Percentiles rank a stretch among this genome's conserved stretches.
Evolutionary conservation across 139 green algal genomes (phyloP).

Genomic region (Chlamydomonas sp.): DNA sequence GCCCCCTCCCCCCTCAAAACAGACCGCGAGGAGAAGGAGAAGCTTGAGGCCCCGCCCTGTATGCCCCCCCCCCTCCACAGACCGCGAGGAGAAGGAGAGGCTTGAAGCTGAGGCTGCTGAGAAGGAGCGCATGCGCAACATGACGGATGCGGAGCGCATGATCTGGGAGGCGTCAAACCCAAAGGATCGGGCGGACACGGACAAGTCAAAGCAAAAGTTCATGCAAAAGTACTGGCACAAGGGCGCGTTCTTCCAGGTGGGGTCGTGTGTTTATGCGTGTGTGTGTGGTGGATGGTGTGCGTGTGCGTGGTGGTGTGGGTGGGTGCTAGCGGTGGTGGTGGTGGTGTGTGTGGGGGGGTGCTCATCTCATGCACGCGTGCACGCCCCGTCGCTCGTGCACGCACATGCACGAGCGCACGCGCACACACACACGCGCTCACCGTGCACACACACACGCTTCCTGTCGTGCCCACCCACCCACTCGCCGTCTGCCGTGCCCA

Average conservation of each 20-base stretch:
- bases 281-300: no score
- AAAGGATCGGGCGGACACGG: conserved; percentile 33
- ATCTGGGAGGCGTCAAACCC: conserved; percentile 63
- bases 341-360: no score
- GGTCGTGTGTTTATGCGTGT: no score
- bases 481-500: neutral
- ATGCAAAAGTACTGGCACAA: conserved; percentile 99
- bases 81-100: conserved; percentile 43
- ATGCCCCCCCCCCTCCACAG: neutral
- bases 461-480: neutral
- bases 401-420: no score
- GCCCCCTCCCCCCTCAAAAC: neutral
- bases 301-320: no score
- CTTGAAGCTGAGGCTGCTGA: conserved; percentile 52
- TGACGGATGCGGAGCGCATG: conserved; percentile 77
- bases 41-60: neutral
- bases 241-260: conserved; percentile 95
- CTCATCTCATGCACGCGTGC: no score
- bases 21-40: no score
- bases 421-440: no score
- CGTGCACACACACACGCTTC: no score
- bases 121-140: conserved; percentile 60
- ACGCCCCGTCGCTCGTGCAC: no score
- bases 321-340: no score
- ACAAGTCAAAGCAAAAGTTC: conserved; percentile 57